Evolutionary conservation across 2,329 filamentous ascomycete species (phyloP).

Genomic region (Fusarium nisikadoi): DNA sequence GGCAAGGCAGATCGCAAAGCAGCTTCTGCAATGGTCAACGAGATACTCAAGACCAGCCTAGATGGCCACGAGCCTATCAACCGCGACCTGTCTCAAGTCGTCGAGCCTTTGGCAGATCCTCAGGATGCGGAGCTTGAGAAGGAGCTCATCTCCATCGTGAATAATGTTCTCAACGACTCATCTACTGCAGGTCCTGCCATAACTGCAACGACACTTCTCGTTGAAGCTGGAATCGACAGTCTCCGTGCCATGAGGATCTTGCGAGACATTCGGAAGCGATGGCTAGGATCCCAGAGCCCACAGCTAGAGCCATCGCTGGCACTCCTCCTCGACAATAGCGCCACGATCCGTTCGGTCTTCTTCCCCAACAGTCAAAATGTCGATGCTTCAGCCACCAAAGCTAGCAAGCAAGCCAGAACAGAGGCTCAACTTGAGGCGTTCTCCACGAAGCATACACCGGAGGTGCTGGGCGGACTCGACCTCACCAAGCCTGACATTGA

Average conservation of each 20-base stretch:
- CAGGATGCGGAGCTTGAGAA: background rate
- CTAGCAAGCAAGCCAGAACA: background rate
- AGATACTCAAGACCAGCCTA: background rate
- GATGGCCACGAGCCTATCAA: accelerated
- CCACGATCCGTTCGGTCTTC: conserved; percentile 1
- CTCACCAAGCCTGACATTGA: background rate
- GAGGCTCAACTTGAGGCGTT: background rate
- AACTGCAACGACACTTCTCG: background rate
- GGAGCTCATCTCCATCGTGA: background rate
- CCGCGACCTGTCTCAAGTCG: accelerated
- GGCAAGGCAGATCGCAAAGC: conserved; percentile 15
- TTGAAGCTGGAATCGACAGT: conserved; percentile 11
- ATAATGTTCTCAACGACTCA: background rate
- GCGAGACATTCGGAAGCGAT: conserved; percentile 9
- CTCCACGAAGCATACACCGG: background rate
- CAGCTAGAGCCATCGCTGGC: conserved; percentile 7
- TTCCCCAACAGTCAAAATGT: background rate
- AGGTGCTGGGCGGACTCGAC: background rate
- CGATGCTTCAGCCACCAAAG: accelerated
- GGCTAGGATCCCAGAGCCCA: background rate
- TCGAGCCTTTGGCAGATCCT: background rate
- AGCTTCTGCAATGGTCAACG: background rate
- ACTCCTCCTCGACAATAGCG: background rate
- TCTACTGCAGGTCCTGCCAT: accelerated
- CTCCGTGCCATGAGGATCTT: conserved; percentile 21